Conservation (phyloP, 1,284 basidiomycete genomes). For the Moniliella sp. region DNA sequence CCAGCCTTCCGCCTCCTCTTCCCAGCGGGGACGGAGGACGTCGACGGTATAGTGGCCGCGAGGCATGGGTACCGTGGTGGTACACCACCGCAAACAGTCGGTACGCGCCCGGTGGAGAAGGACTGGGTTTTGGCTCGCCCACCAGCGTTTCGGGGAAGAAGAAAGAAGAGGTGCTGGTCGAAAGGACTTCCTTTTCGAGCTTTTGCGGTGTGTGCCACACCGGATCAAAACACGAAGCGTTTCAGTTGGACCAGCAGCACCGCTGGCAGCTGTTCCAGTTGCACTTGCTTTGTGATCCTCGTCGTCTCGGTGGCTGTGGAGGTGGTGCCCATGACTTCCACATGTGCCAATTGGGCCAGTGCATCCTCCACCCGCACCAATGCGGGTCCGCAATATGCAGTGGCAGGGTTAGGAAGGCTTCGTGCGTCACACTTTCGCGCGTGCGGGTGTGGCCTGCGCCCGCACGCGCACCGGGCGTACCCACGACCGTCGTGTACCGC, state of each 20-base stretch:
- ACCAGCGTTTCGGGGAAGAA: conserved; percentile 14
- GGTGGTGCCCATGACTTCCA: too few relatives aligned
- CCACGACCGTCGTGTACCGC: too few relatives aligned
- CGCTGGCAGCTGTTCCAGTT: conserved; percentile 63
- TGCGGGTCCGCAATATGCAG: conserved; percentile 58
- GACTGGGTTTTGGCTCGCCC: conserved; percentile 34
- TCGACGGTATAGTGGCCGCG: conserved; percentile 83
- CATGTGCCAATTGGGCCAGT: conserved; percentile 51
- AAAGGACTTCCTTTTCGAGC: conserved; percentile 62
- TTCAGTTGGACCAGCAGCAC: conserved; percentile 79
- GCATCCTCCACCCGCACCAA: conserved; percentile 63
- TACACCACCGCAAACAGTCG: conserved; percentile 50
- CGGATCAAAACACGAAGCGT: conserved; percentile 69
- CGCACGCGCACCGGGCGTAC: conserved; percentile 57
- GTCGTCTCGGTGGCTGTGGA: conserved; percentile 58
- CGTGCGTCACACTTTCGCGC: conserved; percentile 67
- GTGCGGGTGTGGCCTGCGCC: too few relatives aligned
- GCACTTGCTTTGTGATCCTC: conserved; percentile 68
- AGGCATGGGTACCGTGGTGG: conserved; percentile 73
- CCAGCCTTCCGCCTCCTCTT: conserved; percentile 55
- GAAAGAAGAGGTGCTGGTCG: conserved; percentile 47
- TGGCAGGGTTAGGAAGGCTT: conserved; percentile 73
- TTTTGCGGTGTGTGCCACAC: conserved; percentile 63
- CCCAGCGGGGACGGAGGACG: conserved; percentile 60
- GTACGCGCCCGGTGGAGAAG: conserved; percentile 8